phyloP scores from a whole-genome alignment of 805 yeast species.

The Starmerella gropengiesseri region DNA sequence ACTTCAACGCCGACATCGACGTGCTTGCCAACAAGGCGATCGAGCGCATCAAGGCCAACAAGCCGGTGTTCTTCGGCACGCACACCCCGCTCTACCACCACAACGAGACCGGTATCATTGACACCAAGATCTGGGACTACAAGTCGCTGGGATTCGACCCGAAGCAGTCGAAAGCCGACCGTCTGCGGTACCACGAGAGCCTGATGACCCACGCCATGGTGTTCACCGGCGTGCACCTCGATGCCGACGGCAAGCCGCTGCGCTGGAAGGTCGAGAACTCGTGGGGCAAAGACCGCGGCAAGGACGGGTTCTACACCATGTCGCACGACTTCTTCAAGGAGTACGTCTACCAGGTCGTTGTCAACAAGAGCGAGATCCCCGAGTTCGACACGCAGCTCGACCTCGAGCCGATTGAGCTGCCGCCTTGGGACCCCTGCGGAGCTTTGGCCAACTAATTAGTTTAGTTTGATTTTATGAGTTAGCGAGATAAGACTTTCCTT shows the following conservation, averaged over 20 bases:
- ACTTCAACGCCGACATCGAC: conserved; percentile 56
- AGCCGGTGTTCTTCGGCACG: conserved; percentile 79
- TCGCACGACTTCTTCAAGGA: conserved; percentile 64
- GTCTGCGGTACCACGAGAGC: conserved; percentile 60
- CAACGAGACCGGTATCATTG: conserved; percentile 58
- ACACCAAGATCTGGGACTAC: conserved; percentile 57
- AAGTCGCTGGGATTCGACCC: conserved; percentile 38
- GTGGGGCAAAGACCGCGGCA: conserved; percentile 62
- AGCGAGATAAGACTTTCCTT: too few species aligned
- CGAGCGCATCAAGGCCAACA: conserved; percentile 55
- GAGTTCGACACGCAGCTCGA: conserved; percentile 34
- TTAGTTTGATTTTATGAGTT: too few species aligned
- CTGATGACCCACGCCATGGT: conserved; percentile 88
- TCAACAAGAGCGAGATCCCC: conserved; percentile 42
- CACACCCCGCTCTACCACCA: conserved; percentile 76
- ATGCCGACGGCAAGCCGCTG: conserved; percentile 46
- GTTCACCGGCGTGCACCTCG: conserved; percentile 69
- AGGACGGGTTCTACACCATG: conserved; percentile 60
- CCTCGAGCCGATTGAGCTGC: conserved; percentile 45
- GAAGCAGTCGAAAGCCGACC: conserved; percentile 49
- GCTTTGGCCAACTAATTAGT: conserved; percentile 41
- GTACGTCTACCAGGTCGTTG: conserved; percentile 63
- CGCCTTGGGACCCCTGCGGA: conserved; percentile 75
- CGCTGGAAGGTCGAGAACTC: conserved; percentile 69
- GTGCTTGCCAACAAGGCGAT: conserved; percentile 51